Base-by-base conservation (phyloP, 345 rosid species). In the Aurinia saxatilis region DNA sequence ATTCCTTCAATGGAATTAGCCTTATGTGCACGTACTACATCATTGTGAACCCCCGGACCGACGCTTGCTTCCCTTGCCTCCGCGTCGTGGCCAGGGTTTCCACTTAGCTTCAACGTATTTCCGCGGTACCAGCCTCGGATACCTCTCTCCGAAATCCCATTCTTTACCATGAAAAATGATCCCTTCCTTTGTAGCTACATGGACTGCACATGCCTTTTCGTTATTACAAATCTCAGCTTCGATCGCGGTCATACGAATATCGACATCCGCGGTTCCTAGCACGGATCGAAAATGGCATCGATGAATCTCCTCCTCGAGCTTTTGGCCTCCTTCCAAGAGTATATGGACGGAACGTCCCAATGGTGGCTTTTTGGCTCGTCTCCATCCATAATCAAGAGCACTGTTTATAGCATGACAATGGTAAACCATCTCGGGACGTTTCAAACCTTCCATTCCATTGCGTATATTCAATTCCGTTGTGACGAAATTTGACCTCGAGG, bases 211-310 rank as follows among this genome's bases (percentile, higher is more conserved):
- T 19, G 15, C 74, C 1, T n/a, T 30, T 21, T 16, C 23, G 5
- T 10, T 3, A 17, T 54, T 70, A 48, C 74, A 70, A 9, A 63
- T 55, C 59, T 70, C 74, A 31, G 69, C 42, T 17, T 70, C 64
- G 21, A 70, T 55, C 5, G 63, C 74, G 0, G 63, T 70, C 68
- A 63, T 63, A 31, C 31, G 57, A 17, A 70, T 63, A 54, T 70
- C 64, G 10, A 70, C 63, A 42, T 55, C 15, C 8, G 40, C 50
- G 2, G 68, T 70, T 19, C 74, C 74, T 0, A 70, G 45, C 9
- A 70, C 68, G 2, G 74, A 70, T 12, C 74, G 44, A 35, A 70
- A 70, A 63, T 63, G 74, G 52, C 74, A 70, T 3, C 74, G 74
- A 30, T 70, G 74, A 33, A 48, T 63, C 58, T 70, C 68, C 40